phyloP scores from a whole-genome alignment of 1,284 basidiomycete species.

The Irpex lacteus region DNA sequence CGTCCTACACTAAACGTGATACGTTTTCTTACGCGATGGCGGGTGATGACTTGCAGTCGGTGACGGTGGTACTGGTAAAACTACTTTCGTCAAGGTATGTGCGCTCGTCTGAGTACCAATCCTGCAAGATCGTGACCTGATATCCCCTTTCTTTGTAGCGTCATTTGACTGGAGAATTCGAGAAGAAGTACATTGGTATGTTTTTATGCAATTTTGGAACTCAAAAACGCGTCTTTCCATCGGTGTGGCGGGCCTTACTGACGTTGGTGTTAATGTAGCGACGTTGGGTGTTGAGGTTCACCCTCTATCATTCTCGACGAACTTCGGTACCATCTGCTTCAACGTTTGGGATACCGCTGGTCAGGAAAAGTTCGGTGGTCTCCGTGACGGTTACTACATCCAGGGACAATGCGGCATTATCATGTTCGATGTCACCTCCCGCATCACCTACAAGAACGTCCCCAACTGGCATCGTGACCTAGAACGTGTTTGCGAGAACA shows the following conservation, averaged over 20 bases:
- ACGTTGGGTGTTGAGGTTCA: conserved; percentile 99
- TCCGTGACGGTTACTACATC: conserved; percentile 98
- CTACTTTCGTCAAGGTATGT: conserved; percentile 93
- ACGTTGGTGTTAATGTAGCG: conserved; percentile 50
- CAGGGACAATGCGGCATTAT: conserved; percentile 99
- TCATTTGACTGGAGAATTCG: conserved; percentile 99
- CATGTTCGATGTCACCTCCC: conserved; percentile 99
- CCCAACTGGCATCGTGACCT: conserved; percentile 99
- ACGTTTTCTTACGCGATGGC: conserved; percentile 11
- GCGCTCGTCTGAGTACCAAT: conserved; percentile 20
- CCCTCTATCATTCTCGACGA: conserved; percentile 95
- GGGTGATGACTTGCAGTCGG: conserved; percentile 61
- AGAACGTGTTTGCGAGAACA: conserved; percentile 99
- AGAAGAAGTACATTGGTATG: conserved; percentile 99
- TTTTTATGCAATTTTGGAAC: not conserved
- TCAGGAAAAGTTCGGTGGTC: conserved; percentile 99
- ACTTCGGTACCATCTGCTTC: conserved; percentile 98
- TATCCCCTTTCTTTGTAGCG: conserved; percentile 56
- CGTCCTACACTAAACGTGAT: not conserved
- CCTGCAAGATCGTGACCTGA: conserved; percentile 55
- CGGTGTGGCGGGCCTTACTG: conserved; percentile 10
- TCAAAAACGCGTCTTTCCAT: not conserved
- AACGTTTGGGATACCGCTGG: conserved; percentile 99
- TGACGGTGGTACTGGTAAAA: conserved; percentile 98
- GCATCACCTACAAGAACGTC: conserved; percentile 99